Conservation (phyloP, 1,139 yeast species). For the Debaryomyces psychrophilus region DNA sequence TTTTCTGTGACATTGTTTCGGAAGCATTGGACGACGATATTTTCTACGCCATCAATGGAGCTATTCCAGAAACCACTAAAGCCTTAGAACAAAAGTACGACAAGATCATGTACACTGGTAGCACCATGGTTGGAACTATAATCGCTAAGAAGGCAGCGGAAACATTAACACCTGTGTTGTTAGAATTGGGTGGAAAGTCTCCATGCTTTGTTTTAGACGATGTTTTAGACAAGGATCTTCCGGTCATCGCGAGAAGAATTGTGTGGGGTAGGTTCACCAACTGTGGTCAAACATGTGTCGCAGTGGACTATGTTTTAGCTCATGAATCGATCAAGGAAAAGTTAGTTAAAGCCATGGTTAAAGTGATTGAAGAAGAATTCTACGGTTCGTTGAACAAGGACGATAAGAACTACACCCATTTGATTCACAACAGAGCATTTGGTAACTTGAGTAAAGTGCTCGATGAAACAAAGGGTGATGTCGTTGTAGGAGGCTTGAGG, state of each 20-base stretch:
- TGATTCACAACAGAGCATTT: slow-evolving; percentile 65
- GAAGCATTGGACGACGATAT: slow-evolving; percentile 58
- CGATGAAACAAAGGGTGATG: slow-evolving; percentile 56
- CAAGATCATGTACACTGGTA: slow-evolving; percentile 87
- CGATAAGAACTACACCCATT: slow-evolving; percentile 54
- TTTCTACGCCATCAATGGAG: slow-evolving; percentile 73
- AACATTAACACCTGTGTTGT: slow-evolving; percentile 73
- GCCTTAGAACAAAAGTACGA: slow-evolving; percentile 71
- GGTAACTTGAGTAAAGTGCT: slow-evolving; percentile 52
- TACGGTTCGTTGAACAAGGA: slow-evolving; percentile 43
- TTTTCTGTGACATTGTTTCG: slow-evolving; percentile 58
- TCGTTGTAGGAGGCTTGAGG: slow-evolving; percentile 60
- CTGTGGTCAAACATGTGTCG: slow-evolving; percentile 91
- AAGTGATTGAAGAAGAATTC: slow-evolving; percentile 48
- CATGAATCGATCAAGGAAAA: slow-evolving; percentile 57
- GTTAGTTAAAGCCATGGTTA: slow-evolving; percentile 49
- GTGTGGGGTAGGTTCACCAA: slow-evolving; percentile 80
- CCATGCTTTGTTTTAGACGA: slow-evolving; percentile 72
- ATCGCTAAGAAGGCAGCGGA: slow-evolving; percentile 84
- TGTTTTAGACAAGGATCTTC: slow-evolving; percentile 46
- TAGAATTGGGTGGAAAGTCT: slow-evolving; percentile 94
- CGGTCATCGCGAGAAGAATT: slow-evolving; percentile 64
- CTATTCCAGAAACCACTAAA: slow-evolving; percentile 66
- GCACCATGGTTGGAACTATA: slow-evolving; percentile 72
- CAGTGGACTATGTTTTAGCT: slow-evolving; percentile 79